Evolutionary conservation across 176 grass and related monocot genomes (phyloP), one percentile per base, ranked within the genome.

Genomic region (Oryza rufipogon): DNA sequence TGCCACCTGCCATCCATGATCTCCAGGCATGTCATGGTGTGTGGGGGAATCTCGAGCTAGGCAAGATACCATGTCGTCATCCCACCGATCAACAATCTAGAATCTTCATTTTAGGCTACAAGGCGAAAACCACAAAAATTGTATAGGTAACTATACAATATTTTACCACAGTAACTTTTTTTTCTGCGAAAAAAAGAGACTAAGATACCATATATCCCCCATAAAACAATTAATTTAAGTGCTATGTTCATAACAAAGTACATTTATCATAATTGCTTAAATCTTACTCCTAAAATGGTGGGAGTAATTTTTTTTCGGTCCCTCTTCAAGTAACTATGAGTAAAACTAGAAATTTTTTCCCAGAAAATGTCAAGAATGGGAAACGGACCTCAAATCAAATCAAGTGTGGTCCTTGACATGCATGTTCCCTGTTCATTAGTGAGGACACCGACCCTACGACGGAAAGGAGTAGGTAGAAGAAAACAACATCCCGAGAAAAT

Each of bases 381-480:
- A 19, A 34, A 39, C 0, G n/a, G 56, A n/a, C 33, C 75, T 73
- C 23, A 34, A 2, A n/a, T 8, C 14, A 16, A 52, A 52, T 16
- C 3, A 66, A 46, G 46, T 58, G 46, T 78, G 66, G 56, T 64
- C 34, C 56, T 51, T 39, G 76, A 51, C 26, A 67, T 82, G 73
- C 26, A 67, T 78, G 73, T 61, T 73, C 28, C 32, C 6, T 71
- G 64, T 58, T 46, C 2, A 14, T 68, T 42, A 38, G 3, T 12
- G 19, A 75, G 3, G 65, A 71, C 65, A 22, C 54, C 19, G 65
- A 76, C 71, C 77, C 56, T 81, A 86, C 23, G 23, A 58, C 28
- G 42, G 41, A 30, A 30, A 74, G 38, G 1, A 72, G 80, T 89
- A 36, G 78, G 88, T 81, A 74, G 48, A 73, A 42, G 89, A 90